These are phyloP conservation scores for Candida berthetii DNA, from an alignment of 805 yeast species.

Conservation along the genomic window DNA sequence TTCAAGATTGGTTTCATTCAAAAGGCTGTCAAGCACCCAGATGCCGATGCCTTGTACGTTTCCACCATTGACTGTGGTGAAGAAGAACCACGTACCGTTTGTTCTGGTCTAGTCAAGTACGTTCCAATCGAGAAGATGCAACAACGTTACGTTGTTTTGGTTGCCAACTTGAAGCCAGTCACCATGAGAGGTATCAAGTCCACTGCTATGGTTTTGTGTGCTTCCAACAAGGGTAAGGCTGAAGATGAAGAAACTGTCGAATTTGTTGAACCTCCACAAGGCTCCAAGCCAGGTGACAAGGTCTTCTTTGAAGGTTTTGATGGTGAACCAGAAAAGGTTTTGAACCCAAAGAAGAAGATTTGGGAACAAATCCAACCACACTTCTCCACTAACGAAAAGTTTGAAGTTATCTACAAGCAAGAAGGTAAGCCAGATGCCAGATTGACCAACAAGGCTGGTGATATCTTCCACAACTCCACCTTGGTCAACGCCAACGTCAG, in stretches of 20 bases:
- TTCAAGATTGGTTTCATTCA: slow-evolving; percentile 95
- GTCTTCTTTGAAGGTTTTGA: slow-evolving; percentile 89
- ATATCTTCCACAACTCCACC: slow-evolving; percentile 66
- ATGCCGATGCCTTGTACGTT: slow-evolving; percentile 94
- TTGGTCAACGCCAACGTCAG: slow-evolving; percentile 77
- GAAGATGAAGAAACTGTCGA: slow-evolving; percentile 66
- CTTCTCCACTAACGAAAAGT: slow-evolving; percentile 71
- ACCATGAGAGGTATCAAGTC: slow-evolving; percentile 97
- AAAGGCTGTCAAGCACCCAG: slow-evolving; percentile 95
- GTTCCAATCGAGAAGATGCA: slow-evolving; percentile 93
- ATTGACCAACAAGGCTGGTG: slow-evolving; percentile 77
- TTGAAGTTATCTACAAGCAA: slow-evolving; percentile 73
- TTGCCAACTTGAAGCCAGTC: slow-evolving; percentile 96
- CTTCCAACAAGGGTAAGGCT: slow-evolving; percentile 42
- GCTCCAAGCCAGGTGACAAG: slow-evolving; percentile 93
- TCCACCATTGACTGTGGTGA: slow-evolving; percentile 97
- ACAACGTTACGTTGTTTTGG: slow-evolving; percentile 81
- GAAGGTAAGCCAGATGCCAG: slow-evolving; percentile 65
- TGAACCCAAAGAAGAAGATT: slow-evolving; percentile 97
- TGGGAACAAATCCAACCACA: slow-evolving; percentile 95
- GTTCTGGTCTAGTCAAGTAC: slow-evolving; percentile 92
- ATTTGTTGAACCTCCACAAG: slow-evolving; percentile 91
- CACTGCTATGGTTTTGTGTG: slow-evolving; percentile 95
- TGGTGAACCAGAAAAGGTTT: slow-evolving; percentile 82
- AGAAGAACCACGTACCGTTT: slow-evolving; percentile 94